Conservation (phyloP, 1,284 basidiomycete genomes). For the Testicularia cyperi region DNA sequence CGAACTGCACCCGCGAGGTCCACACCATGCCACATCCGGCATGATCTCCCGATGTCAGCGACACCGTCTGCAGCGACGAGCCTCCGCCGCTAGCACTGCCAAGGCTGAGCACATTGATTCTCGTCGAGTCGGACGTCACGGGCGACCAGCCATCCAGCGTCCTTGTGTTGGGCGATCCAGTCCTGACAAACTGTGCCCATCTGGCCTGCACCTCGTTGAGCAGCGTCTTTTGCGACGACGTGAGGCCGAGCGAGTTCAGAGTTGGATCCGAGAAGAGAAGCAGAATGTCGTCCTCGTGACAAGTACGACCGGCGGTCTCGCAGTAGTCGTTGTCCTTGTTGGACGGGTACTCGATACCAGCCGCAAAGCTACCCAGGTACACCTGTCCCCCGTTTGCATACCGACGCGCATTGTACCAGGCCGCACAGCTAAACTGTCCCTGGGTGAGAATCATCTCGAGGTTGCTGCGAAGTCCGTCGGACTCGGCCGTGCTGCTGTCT, state of each 20-base stretch:
- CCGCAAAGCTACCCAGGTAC: slow-evolving; percentile 27
- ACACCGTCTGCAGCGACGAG: slow-evolving; percentile 8
- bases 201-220: slow-evolving; percentile 36
- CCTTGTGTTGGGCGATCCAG: slow-evolving; percentile 29
- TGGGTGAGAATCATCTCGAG: slow-evolving; percentile 37
- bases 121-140: background rate
- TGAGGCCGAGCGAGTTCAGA: slow-evolving; percentile 7
- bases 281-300: slow-evolving; percentile 54
- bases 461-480: slow-evolving; percentile 25
- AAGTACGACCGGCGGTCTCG: slow-evolving; percentile 9
- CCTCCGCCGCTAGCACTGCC: slow-evolving; percentile 4
- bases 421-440: slow-evolving; percentile 41
- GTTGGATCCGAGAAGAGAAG: slow-evolving; percentile 31
- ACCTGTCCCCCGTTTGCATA: background rate
- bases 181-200: slow-evolving; percentile 27
- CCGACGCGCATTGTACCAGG: slow-evolving; percentile 33
- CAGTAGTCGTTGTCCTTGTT: slow-evolving; percentile 43
- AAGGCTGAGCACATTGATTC: slow-evolving; percentile 22
- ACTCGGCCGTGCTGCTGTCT: background rate
- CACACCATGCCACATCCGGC: slow-evolving; percentile 29
- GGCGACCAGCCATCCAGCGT: slow-evolving; percentile 16
- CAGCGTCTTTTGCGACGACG: background rate
- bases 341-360: slow-evolving; percentile 32
- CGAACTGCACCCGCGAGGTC: slow-evolving; percentile 31
- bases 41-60: slow-evolving; percentile 13